These are phyloP conservation scores for Sporodiniella umbellata DNA, from an alignment of 371 early-diverging fungal species.

Conservation along the genomic window DNA sequence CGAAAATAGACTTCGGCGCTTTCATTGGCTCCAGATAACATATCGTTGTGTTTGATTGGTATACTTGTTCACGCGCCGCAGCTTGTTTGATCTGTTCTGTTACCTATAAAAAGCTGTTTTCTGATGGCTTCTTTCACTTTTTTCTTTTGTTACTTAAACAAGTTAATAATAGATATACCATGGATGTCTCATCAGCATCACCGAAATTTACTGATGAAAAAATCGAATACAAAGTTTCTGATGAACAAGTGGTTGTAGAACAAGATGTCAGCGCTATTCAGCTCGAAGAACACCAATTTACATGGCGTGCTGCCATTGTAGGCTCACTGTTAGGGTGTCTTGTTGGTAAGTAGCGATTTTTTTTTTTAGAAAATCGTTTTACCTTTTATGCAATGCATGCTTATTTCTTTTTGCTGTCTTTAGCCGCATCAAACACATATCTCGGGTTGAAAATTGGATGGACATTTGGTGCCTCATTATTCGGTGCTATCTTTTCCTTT, in stretches of 20 bases:
- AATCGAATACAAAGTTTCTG: slow-evolving; percentile 31
- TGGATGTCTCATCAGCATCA: slow-evolving; percentile 6
- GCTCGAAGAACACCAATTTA: slow-evolving; percentile 44
- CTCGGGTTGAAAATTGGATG: slow-evolving; percentile 72
- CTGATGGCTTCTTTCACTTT: slow-evolving; percentile 2
- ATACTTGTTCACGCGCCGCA: not conserved
- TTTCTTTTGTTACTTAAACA: not conserved
- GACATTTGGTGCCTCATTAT: slow-evolving; percentile 70
- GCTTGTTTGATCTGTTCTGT: not conserved
- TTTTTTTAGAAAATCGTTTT: not conserved
- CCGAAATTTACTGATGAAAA: slow-evolving; percentile 22
- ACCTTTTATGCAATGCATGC: slow-evolving; percentile 19
- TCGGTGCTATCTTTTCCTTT: slow-evolving; percentile 71
- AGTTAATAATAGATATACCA: slow-evolving; percentile 3
- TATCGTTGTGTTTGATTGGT: slow-evolving; percentile 9
- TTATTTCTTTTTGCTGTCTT: too few species aligned
- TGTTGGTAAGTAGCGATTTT: slow-evolving; percentile 34
- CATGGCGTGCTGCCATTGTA: slow-evolving; percentile 64
- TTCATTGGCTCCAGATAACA: slow-evolving; percentile 11
- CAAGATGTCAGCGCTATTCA: slow-evolving; percentile 6
- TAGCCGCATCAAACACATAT: slow-evolving; percentile 72
- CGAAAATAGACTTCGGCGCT: slow-evolving; percentile 5
- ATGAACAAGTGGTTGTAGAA: slow-evolving; percentile 25
- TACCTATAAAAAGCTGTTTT: not conserved
- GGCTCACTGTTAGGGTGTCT: slow-evolving; percentile 68